These are phyloP conservation scores for Sherardia arvensis DNA, from an alignment of 257 asterid genomes.

Conservation along the genomic window DNA sequence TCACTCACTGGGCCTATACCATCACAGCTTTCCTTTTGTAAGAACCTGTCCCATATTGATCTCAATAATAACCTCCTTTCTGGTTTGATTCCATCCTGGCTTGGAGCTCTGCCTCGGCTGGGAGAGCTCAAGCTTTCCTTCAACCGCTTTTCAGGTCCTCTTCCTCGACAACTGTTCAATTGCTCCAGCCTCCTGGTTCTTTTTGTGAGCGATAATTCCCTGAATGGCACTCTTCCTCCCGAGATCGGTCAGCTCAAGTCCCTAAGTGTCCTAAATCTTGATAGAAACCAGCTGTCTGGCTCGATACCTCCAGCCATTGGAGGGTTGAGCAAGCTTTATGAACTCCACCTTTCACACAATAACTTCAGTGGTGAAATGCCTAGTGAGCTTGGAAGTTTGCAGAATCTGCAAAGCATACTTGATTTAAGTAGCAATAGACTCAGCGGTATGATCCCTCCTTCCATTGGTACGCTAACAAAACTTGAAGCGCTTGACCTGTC, in stretches of 20 bases:
- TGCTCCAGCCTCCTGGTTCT: slow-evolving; percentile 60
- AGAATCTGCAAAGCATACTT: slow-evolving; percentile 64
- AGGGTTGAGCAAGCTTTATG: slow-evolving; percentile 52
- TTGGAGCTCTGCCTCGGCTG: slow-evolving; percentile 59
- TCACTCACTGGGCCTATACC: slow-evolving; percentile 59
- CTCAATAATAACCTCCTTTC: slow-evolving; percentile 62
- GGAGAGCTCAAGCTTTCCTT: slow-evolving; percentile 77
- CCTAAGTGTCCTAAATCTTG: slow-evolving; percentile 68
- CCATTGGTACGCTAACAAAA: slow-evolving; percentile 53
- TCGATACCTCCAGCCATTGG: slow-evolving; percentile 63
- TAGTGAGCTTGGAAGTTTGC: slow-evolving; percentile 53
- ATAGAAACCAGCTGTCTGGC: slow-evolving; percentile 56
- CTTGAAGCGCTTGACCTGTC: slow-evolving; percentile 80
- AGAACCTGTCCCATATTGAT: slow-evolving; percentile 63
- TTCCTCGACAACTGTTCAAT: slow-evolving; percentile 58
- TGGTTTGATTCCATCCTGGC: slow-evolving; percentile 70
- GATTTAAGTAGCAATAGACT: slow-evolving; percentile 76
- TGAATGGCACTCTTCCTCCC: slow-evolving; percentile 56
- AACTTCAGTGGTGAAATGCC: slow-evolving; percentile 69
- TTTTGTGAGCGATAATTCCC: slow-evolving; percentile 44
- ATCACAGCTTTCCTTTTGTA: slow-evolving; percentile 56
- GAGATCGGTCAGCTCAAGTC: slow-evolving; percentile 56
- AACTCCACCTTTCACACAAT: slow-evolving; percentile 61
- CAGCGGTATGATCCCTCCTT: slow-evolving; percentile 50
- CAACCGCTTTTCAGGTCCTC: slow-evolving; percentile 49